Percentiles rank a stretch among this genome's conserved stretches.
Evolutionary conservation across 495 filamentous ascomycete genomes (phyloP).

Genomic region (Penicillium argentinense): DNA sequence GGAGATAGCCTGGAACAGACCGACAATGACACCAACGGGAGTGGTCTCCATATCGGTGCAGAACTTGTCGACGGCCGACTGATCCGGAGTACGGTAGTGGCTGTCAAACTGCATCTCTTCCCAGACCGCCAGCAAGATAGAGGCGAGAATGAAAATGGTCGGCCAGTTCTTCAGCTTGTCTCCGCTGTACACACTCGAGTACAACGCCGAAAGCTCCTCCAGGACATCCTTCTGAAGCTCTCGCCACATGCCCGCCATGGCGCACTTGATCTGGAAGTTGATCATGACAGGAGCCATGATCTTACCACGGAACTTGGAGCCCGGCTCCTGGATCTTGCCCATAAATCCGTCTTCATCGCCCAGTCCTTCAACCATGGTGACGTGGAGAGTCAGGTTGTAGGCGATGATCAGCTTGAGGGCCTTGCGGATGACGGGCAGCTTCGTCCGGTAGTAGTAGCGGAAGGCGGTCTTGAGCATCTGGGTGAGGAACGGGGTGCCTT

Average conservation of each 20-base stretch:
- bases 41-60: constrained; percentile 92
- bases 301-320: constrained; percentile 81
- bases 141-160: constrained; percentile 92
- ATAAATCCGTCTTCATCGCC: constrained; percentile 74
- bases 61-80: constrained; percentile 82
- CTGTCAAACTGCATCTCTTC: constrained; percentile 97
- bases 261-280: constrained; percentile 97
- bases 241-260: constrained; percentile 93
- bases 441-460: constrained; percentile 81
- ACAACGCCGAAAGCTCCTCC: constrained; percentile 84
- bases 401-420: constrained; percentile 87
- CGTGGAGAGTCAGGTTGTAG: constrained; percentile 88
- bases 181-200: constrained; percentile 90
- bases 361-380: constrained; percentile 86
- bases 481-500: constrained; percentile 87
- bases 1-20: constrained; percentile 92
- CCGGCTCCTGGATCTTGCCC: constrained; percentile 75
- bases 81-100: constrained; percentile 85
- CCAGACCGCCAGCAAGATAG: constrained; percentile 87
- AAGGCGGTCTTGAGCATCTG: constrained; percentile 93
- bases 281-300: constrained; percentile 93
- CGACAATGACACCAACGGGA: constrained; percentile 90
- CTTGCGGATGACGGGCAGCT: constrained; percentile 82
- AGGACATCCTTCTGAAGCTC: constrained; percentile 91
- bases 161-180: constrained; percentile 97